Conservation (phyloP, 2,329 filamentous ascomycete species). For the Penicillium italicum region DNA sequence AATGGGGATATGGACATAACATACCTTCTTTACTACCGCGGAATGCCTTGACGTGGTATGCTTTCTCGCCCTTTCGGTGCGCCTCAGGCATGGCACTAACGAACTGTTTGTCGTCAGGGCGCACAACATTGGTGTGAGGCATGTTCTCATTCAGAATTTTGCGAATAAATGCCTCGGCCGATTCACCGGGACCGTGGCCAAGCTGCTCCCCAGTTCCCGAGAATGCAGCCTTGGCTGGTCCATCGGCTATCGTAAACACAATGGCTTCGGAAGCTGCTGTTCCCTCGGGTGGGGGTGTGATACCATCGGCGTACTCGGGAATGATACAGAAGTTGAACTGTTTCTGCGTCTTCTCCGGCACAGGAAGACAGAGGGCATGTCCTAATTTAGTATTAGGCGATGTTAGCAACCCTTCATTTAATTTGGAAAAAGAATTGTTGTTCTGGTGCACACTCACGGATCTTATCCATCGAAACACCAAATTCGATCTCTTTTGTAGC, state of each 20-base stretch:
- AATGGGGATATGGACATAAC: slow-evolving; percentile 10
- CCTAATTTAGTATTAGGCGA: slow-evolving; percentile 33
- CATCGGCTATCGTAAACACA: slow-evolving; percentile 59
- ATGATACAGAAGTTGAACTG: slow-evolving; percentile 62
- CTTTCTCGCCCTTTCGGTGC: slow-evolving; percentile 61
- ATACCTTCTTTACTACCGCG: slow-evolving; percentile 63
- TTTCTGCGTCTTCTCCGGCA: slow-evolving; percentile 62
- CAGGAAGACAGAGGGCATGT: slow-evolving; percentile 58
- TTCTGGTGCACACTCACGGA: slow-evolving; percentile 39
- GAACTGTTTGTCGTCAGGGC: slow-evolving; percentile 56
- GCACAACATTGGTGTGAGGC: slow-evolving; percentile 46
- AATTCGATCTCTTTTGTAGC: slow-evolving; percentile 53
- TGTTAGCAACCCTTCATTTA: slow-evolving; percentile 6
- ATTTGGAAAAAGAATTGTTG: background rate
- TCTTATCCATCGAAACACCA: slow-evolving; percentile 48
- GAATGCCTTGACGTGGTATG: slow-evolving; percentile 62
- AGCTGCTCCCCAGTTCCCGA: slow-evolving; percentile 44
- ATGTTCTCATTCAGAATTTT: slow-evolving; percentile 51
- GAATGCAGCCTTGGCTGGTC: slow-evolving; percentile 46
- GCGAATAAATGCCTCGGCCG: slow-evolving; percentile 44
- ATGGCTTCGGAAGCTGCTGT: slow-evolving; percentile 51
- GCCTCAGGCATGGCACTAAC: slow-evolving; percentile 57
- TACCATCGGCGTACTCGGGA: slow-evolving; percentile 50
- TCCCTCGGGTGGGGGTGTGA: slow-evolving; percentile 45
- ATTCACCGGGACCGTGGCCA: slow-evolving; percentile 45